These are phyloP conservation scores for Hypoxylon sp. DNA, from an alignment of 2,329 filamentous ascomycete genomes.

Conservation along the genomic window DNA sequence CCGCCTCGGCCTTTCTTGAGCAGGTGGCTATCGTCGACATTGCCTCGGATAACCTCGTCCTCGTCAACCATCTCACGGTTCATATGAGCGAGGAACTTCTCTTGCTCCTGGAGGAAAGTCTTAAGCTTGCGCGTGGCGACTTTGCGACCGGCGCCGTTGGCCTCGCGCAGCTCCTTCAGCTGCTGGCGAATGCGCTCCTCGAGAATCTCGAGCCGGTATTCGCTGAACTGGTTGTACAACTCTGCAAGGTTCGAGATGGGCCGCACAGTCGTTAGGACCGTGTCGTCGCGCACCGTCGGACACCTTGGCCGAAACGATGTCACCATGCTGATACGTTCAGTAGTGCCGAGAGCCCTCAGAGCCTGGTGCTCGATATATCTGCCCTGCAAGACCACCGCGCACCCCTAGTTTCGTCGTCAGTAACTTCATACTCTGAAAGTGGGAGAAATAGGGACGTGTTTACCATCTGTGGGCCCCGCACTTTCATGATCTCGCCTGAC, in stretches of 20 bases:
- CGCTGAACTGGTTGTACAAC: constrained; percentile 70
- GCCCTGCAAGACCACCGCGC: constrained; percentile 73
- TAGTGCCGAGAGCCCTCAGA: constrained; percentile 66
- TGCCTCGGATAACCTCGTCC: constrained; percentile 42
- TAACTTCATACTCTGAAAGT: constrained; percentile 27
- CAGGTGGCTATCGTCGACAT: constrained; percentile 44
- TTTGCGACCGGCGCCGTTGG: constrained; percentile 43
- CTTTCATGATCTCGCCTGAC: constrained; percentile 66
- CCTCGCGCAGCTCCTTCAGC: constrained; percentile 57
- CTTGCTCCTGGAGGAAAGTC: constrained; percentile 50
- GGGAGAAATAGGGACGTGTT: constrained; percentile 42
- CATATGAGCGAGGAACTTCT: constrained; percentile 52
- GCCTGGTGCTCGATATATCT: constrained; percentile 75
- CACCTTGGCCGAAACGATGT: constrained; percentile 73
- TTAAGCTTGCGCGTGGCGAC: constrained; percentile 49
- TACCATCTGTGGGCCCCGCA: constrained; percentile 71
- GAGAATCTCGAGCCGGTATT: constrained; percentile 73
- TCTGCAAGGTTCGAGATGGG: constrained; percentile 67
- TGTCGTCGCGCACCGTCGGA: constrained; percentile 67
- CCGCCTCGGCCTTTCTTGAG: constrained; percentile 28
- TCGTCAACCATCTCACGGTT: constrained; percentile 52
- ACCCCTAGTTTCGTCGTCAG: constrained; percentile 59
- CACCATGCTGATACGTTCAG: constrained; percentile 74
- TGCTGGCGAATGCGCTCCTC: constrained; percentile 66
- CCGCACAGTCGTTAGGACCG: constrained; percentile 69